phyloP scores from a whole-genome alignment of 2,329 filamentous ascomycete species.

The Fusarium multiceps region DNA sequence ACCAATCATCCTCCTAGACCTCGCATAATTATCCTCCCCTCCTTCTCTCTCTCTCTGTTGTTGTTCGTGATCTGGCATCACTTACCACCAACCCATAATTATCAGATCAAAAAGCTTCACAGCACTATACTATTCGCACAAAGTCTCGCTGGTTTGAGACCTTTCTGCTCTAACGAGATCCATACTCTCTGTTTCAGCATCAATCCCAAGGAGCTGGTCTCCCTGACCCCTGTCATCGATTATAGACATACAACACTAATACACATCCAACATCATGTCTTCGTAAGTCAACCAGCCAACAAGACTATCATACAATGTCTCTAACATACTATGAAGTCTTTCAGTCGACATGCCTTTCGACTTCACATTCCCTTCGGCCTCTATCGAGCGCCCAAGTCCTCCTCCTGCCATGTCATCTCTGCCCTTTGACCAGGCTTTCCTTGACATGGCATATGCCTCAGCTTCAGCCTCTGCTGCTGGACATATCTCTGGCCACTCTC shows the following conservation, averaged over 20 bases:
- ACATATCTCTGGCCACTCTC: conserved; percentile 62
- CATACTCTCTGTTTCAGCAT: conserved; percentile 27
- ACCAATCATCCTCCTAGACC: conserved; percentile 37
- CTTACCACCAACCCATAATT: conserved; percentile 15
- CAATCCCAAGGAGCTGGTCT: conserved; percentile 41
- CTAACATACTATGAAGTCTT: conserved; percentile 59
- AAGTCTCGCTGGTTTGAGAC: conserved; percentile 19
- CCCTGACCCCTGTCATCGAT: conserved; percentile 30
- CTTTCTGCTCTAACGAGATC: conserved; percentile 5
- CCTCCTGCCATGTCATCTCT: conserved; percentile 53
- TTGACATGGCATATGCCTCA: conserved; percentile 62
- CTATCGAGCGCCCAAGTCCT: conserved; percentile 48
- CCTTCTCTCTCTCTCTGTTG: conserved; percentile 7
- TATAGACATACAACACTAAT: conserved; percentile 40
- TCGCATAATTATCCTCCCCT: conserved; percentile 10
- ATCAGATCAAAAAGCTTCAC: conserved; percentile 38
- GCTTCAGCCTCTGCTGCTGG: conserved; percentile 39
- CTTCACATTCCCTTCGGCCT: conserved; percentile 63
- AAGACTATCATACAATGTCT: conserved; percentile 8
- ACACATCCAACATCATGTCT: conserved; percentile 47
- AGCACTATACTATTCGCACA: conserved; percentile 2
- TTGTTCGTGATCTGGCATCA: conserved; percentile 41
- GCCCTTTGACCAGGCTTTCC: conserved; percentile 66
- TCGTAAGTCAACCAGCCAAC: conserved; percentile 46
- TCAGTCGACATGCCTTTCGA: conserved; percentile 71